Evolutionary conservation across 495 filamentous ascomycete genomes (phyloP).

Genomic region (Evansstolkia leycettana): DNA sequence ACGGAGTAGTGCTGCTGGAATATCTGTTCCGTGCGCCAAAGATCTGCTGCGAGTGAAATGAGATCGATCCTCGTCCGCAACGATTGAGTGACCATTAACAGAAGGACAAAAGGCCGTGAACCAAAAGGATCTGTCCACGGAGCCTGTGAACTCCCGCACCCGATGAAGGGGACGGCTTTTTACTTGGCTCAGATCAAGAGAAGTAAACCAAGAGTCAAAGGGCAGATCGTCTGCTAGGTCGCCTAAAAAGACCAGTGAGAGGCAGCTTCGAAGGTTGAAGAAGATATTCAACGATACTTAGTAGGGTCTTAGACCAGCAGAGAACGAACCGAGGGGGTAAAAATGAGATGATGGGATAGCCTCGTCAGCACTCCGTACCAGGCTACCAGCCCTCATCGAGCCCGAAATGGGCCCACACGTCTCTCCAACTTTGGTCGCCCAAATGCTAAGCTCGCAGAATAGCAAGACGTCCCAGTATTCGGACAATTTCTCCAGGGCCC

Average conservation of each 20-base stretch:
- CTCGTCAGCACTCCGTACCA: constrained; percentile 17
- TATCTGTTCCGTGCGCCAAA: no score
- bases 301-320: constrained; percentile 5
- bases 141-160: no score
- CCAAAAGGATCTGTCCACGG: no score
- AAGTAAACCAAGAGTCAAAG: constrained; percentile 9
- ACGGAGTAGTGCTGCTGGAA: no score
- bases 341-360: constrained; percentile 12
- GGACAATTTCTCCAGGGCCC: no score
- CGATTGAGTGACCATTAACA: constrained; percentile 1
- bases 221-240: constrained; percentile 14
- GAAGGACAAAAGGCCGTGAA: neutral
- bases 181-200: constrained; percentile 7
- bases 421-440: constrained; percentile 4
- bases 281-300: constrained; percentile 15
- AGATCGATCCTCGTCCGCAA: neutral
- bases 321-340: constrained; percentile 8
- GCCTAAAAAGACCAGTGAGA: constrained; percentile 8
- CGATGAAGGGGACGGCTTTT: constrained; percentile 9
- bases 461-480: neutral
- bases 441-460: neutral
- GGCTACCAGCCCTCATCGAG: constrained; percentile 8
- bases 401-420: constrained; percentile 14
- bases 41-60: no score
- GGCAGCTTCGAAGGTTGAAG: constrained; percentile 11